phyloP scores from a whole-genome alignment of 768 basidiomycete genomes.

The Lactarius pseudohatsudake region DNA sequence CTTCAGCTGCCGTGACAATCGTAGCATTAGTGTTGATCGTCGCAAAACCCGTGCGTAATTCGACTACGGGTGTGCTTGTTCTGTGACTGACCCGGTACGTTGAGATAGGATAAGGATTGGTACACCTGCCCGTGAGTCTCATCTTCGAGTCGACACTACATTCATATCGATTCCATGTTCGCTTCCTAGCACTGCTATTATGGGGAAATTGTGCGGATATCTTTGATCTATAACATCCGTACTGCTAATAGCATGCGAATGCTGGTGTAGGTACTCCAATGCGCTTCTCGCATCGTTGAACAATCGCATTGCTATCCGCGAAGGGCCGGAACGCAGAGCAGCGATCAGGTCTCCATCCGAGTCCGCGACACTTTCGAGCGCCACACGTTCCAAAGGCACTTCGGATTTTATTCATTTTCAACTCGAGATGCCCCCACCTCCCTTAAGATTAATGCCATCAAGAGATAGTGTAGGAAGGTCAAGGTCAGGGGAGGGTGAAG shows the following conservation, averaged over 20 bases:
- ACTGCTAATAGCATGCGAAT: not conserved
- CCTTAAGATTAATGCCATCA: not conserved
- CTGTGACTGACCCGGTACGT: not conserved
- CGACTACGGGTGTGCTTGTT: not conserved
- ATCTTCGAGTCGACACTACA: not conserved
- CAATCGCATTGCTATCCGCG: slow-evolving; percentile 18
- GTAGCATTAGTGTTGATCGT: not conserved
- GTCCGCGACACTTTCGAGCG: not conserved
- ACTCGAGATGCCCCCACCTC: not conserved
- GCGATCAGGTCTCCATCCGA: not conserved
- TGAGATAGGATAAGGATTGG: slow-evolving; percentile 11
- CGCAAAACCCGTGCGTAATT: slow-evolving; percentile 6
- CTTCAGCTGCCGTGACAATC: not conserved
- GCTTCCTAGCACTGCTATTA: slow-evolving; percentile 5
- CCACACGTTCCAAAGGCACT: not conserved
- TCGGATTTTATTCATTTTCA: not conserved
- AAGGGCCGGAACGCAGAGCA: not conserved
- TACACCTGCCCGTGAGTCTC: slow-evolving; percentile 16
- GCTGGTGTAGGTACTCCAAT: slow-evolving; percentile 14
- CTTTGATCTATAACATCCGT: not conserved
- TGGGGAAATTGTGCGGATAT: slow-evolving; percentile 17
- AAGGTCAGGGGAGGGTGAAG: not conserved
- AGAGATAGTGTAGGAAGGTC: not conserved
- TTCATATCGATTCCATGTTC: not conserved
- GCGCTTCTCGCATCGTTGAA: slow-evolving; percentile 18